phyloP scores from a whole-genome alignment of 768 basidiomycete genomes.

The Porphyrellus cyaneotinctus region DNA sequence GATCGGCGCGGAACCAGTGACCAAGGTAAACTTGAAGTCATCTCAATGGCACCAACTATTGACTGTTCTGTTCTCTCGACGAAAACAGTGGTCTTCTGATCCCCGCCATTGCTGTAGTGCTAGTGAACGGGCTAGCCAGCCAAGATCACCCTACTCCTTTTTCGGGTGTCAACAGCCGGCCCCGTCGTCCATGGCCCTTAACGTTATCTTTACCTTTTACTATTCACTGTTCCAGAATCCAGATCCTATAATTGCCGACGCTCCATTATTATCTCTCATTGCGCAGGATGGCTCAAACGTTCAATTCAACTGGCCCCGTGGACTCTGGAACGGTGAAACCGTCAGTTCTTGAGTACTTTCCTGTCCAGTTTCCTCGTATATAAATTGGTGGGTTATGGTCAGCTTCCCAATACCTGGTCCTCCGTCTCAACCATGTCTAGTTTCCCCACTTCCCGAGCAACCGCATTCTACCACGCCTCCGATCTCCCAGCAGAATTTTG shows the following conservation, averaged over 20 bases:
- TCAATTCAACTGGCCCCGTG: not conserved
- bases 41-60: too few relatives aligned
- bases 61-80: too few relatives aligned
- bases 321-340: not conserved
- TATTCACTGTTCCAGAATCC: not conserved
- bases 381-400: slow-evolving; percentile 5
- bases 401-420: slow-evolving; percentile 15
- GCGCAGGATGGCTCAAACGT: slow-evolving; percentile 21
- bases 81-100: not conserved
- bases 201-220: not conserved
- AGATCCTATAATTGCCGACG: not conserved
- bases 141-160: too few relatives aligned
- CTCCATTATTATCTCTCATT: slow-evolving; percentile 4
- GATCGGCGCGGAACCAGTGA: too few relatives aligned
- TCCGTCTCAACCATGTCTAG: slow-evolving; percentile 19
- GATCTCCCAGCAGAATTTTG: slow-evolving; percentile 28
- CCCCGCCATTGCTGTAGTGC: slow-evolving; percentile 2
- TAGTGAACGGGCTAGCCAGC: too few relatives aligned
- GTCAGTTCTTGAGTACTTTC: not conserved
- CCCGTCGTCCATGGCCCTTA: slow-evolving; percentile 12
- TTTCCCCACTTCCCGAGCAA: not conserved
- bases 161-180: not conserved
- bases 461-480: slow-evolving; percentile 3
- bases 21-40: too few relatives aligned
- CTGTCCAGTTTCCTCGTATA: not conserved